phyloP scores from a whole-genome alignment of 83 land plant species.

The Diphasiastrum complanatum region DNA sequence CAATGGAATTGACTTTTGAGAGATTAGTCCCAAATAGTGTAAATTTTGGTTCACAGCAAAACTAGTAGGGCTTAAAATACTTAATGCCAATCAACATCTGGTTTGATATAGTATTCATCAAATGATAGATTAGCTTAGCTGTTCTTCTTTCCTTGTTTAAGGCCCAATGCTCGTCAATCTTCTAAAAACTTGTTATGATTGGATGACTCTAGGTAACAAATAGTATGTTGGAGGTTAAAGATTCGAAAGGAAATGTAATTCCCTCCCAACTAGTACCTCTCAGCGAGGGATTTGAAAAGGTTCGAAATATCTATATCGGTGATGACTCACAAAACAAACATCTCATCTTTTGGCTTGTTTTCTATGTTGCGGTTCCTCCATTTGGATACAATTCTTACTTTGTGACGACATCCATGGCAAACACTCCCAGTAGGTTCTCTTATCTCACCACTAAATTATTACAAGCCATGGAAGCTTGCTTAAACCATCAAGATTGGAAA shows the following conservation, averaged over 20 bases:
- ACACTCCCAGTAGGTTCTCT: slow-evolving; percentile 7
- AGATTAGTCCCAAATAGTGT: too few relatives aligned
- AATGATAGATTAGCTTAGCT: too few relatives aligned
- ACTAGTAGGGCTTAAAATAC: too few relatives aligned
- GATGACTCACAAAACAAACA: slow-evolving; percentile 28
- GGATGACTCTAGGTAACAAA: slow-evolving; percentile 45
- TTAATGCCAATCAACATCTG: too few relatives aligned
- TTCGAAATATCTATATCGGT: slow-evolving; percentile 43
- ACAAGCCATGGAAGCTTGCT: not conserved
- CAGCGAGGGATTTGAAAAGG: slow-evolving; percentile 10
- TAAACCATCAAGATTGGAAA: too few relatives aligned
- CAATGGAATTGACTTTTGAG: not conserved
- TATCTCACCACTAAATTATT: slow-evolving; percentile 13
- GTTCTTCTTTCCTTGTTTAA: not conserved
- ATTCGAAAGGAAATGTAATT: slow-evolving; percentile 59
- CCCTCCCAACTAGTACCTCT: slow-evolving; percentile 70
- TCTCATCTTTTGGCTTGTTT: slow-evolving; percentile 59
- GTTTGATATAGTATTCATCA: too few relatives aligned
- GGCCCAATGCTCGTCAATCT: not conserved
- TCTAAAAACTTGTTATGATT: too few relatives aligned
- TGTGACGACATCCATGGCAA: slow-evolving; percentile 22
- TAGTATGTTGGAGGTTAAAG: slow-evolving; percentile 45
- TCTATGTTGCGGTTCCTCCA: slow-evolving; percentile 70
- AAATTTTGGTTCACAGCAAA: too few relatives aligned
- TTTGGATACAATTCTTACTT: slow-evolving; percentile 72